These are phyloP conservation scores for Colletotrichum aenigma DNA, from an alignment of 2,329 filamentous ascomycete genomes.

Conservation along the genomic window DNA sequence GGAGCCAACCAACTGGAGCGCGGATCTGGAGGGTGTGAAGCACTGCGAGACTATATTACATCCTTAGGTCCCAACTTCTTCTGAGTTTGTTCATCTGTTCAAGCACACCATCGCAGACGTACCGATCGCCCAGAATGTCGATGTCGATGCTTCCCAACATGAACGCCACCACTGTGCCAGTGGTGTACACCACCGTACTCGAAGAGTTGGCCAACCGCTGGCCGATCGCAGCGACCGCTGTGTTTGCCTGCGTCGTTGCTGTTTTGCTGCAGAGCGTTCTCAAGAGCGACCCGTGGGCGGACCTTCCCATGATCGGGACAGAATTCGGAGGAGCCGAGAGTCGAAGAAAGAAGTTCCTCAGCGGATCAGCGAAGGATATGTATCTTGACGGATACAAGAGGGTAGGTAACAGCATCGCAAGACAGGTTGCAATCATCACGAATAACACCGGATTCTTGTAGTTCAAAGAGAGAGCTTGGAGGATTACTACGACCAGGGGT, in stretches of 20 bases:
- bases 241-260: not conserved
- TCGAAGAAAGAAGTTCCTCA: conserved; percentile 27
- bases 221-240: not conserved
- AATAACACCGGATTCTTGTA: not conserved
- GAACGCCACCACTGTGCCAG: not conserved
- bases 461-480: conserved; percentile 35
- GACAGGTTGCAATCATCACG: not conserved
- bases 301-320: conserved; percentile 28
- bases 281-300: not conserved
- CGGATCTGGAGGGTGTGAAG: not conserved
- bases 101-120: not conserved
- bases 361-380: conserved; percentile 22
- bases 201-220: not conserved
- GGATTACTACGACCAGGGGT: conserved; percentile 29
- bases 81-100: not conserved
- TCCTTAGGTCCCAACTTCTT: not conserved
- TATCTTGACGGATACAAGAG: conserved; percentile 34
- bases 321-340: conserved; percentile 30
- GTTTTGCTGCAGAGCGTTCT: not conserved
- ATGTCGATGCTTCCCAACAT: not conserved
- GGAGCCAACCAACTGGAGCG: not conserved
- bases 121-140: not conserved
- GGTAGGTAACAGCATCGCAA: conserved; percentile 9
- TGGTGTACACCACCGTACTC: not conserved
- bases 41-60: not conserved